Base-by-base conservation (phyloP, 129 eudicot species). In the Flaveria bidentis region DNA sequence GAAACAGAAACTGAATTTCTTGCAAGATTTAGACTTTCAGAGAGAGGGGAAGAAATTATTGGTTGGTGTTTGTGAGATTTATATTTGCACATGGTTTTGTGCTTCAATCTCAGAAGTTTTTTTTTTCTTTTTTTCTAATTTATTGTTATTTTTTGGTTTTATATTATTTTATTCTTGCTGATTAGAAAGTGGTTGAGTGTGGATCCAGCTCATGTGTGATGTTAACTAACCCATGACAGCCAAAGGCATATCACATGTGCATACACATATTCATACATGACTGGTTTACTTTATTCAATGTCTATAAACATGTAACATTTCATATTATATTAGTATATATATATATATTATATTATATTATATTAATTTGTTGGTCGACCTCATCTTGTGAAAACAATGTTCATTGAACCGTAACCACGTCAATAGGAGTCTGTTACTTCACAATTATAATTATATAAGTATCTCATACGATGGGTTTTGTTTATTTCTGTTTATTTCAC, bases 181-280 rank as follows among this genome's bases (percentile, higher is more conserved):
- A 80, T 74, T 80, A 80, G 84, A 68, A 72, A 78, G 92, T 87
- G 92, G 97, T 77, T 83, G 85, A 79, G 96, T 84, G 97, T 92
- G 96, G 92, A 87, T 89, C 88, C 96, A 92, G 97, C 97, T 92
- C 97, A 92, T 78, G 85, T 78, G 76, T 85, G 83, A 80, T 75
- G 83, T 78, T 80, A 82, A 84, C 88, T 52, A 82, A 82, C 88
- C 88, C 87, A 86, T 81, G 88, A 79, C 91, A 84, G 87, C 87
- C 80, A 76, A 82, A 79, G 73, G 20, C 76, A 55, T 67, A 60
- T 42, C 76, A 82, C 80, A 80, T 80, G 76, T 67, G 75, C 80
- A 80, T 67, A 80, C 60, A 80, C 65, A 60, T 36, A 36, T 36
- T 36, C 81, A 77, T 77, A 62, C 71, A 52, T 50, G 42, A 10